Conservation (phyloP, 2,329 filamentous ascomycete species). For the Xylaria sp. region DNA sequence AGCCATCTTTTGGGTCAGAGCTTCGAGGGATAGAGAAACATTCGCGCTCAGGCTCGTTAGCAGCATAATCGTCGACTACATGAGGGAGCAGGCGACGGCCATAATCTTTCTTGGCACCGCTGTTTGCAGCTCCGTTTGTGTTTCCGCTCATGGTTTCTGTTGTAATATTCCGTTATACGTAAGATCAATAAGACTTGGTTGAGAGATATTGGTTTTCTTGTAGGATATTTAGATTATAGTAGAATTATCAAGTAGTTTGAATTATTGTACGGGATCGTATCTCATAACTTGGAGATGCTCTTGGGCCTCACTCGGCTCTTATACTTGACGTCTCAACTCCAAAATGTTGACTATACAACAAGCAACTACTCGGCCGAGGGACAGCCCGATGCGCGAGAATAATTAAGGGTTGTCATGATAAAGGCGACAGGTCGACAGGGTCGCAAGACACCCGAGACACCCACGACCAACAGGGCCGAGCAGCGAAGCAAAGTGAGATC, state of each 20-base stretch:
- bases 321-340: conserved; percentile 8
- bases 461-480: conserved; percentile 5
- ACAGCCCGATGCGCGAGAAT: conserved; percentile 1
- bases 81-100: conserved; percentile 51
- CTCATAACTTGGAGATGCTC: background rate
- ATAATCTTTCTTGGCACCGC: background rate
- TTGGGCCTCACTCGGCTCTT: conserved; percentile 10
- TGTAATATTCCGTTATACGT: background rate
- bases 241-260: background rate
- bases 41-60: conserved; percentile 49
- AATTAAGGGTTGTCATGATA: background rate
- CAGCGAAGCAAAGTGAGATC: conserved; percentile 6
- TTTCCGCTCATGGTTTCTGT: conserved; percentile 16
- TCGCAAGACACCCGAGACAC: background rate
- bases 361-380: background rate
- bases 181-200: background rate
- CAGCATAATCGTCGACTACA: conserved; percentile 54
- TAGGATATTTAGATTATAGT: background rate
- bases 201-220: background rate
- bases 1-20: conserved; percentile 53
- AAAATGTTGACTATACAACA: background rate
- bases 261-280: background rate
- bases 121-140: background rate
- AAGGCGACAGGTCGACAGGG: background rate
- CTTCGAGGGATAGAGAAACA: conserved; percentile 51